phyloP scores from a whole-genome alignment of 2,329 filamentous ascomycete species.

The Colletotrichum sp. region DNA sequence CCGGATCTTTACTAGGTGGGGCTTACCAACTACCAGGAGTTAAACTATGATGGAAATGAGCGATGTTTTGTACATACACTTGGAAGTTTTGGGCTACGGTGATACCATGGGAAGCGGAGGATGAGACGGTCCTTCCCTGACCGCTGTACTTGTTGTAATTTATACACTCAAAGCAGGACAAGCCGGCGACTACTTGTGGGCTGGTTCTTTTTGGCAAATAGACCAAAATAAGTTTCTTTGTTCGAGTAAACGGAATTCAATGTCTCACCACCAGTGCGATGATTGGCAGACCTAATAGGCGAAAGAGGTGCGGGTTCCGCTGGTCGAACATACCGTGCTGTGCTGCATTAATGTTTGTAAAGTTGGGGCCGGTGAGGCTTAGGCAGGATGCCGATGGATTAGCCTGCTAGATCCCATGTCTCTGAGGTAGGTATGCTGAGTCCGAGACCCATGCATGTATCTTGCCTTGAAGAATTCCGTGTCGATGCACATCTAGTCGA shows the following conservation, averaged over 20 bases:
- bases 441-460: neutral
- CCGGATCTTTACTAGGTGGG: neutral
- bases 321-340: neutral
- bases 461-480: neutral
- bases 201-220: neutral
- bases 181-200: neutral
- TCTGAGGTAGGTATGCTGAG: neutral
- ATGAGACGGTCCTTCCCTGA: neutral
- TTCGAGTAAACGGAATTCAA: neutral
- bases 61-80: neutral
- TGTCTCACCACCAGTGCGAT: neutral
- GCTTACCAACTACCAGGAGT: neutral
- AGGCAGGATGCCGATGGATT: neutral
- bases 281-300: neutral
- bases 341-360: neutral
- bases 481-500: neutral
- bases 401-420: neutral
- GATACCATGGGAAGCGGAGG: slow-evolving; percentile 17
- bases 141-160: slow-evolving; percentile 16
- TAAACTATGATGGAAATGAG: neutral
- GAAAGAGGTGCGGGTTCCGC: neutral
- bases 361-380: neutral
- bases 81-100: neutral
- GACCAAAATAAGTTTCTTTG: neutral
- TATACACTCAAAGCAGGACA: neutral